Evolutionary conservation across 345 rosid species (phyloP), one percentile per base, ranked within the genome.

Genomic region (Gossypium herbaceum): DNA sequence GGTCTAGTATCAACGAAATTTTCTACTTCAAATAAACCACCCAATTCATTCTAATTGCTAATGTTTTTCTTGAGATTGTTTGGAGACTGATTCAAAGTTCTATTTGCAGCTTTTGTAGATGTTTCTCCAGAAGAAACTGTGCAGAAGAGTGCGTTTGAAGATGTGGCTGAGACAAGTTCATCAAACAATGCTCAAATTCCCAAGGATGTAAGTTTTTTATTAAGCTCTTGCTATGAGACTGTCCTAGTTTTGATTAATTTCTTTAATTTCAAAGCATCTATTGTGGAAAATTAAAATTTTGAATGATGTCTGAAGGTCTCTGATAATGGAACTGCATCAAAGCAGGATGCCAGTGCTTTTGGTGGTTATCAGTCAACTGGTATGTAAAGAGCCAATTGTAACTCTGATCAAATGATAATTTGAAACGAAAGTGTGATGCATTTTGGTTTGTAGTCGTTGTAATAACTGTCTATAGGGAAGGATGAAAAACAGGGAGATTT

Each of bases 281-380:
- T 70, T 17, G 41, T 29, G 60, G 20, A 45, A 54, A 70, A 4
- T 52, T 70, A 54, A 70, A 10, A 9, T 70, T 70, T 60, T 29
- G 45, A 70, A 75, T 61, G 45, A 68, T 75, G 60, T 71, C 20
- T 83, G 81, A 73, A 89, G 97, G 90, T 82, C 84, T 80, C 81
- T 82, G 88, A 90, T 85, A 93, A 90, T 80, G 98, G 98, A 79
- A 85, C 89, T 74, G 88, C 91, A 73, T 83, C 86, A 50, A 87
- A 76, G 79, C 79, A 81, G 54, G 84, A 76, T 75, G 73, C 79
- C 19, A 73, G 80, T 82, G 79, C 84, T 80, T 80, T 74, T 34
- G 82, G 77, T 54, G 82, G 83, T 70, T 72, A 77, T 41, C 85
- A 86, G 73, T 84, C 92, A 82, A 62, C 86, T 29, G 75, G 98